Base-by-base conservation (phyloP, 208 protist species). In the Leishmania tarentolae region DNA sequence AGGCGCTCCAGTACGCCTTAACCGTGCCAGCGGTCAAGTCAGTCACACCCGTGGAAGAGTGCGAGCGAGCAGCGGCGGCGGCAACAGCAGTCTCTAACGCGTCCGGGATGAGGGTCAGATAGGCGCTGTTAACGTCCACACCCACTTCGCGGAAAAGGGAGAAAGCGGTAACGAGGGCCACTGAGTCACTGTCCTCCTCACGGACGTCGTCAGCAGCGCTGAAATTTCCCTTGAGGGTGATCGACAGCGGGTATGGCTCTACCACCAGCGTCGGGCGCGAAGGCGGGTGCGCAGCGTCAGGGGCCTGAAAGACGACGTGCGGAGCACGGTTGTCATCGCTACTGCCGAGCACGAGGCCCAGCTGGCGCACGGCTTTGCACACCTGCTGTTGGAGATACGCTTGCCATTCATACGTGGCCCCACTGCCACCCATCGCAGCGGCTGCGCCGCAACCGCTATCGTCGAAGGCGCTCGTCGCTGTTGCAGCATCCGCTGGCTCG, bases 1-100 rank as follows among this genome's bases (percentile, higher is more conserved):
- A 94, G 68, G 90, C 76, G 65, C 90, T 83, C 77, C 90, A 83
- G 85, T 91, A 94, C 50, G 88, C 88, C 69, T 65, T 77, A 28
- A 82, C 73, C 9, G 74, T 83, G 44, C 78, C 13, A 53, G 68
- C 57, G 13, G 83, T 24, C 24, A 52, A 59, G 50, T 56, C 73
- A 7, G 35, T n/a, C 56, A 47, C 76, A 46, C 7, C 35, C 69
- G 46, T 57, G 24, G 53, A 19, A 42, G 72, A 3, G 47, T 5
- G 66, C 74, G 21, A 73, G 40, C 24, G 35, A 13, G 79, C 73
- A 44, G 65, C 53, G 3, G 50, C 83, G 46, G 61, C 66, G 0
- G 42, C 47, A 42, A 66, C 74, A 79, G 47, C 56, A 21, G 75
- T 74, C n/a, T 88, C 86, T 9, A 81, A 73, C 19, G 80, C 66